Base-by-base conservation (phyloP, 805 yeast genomes). In the Dipodascus geniculatus region DNA sequence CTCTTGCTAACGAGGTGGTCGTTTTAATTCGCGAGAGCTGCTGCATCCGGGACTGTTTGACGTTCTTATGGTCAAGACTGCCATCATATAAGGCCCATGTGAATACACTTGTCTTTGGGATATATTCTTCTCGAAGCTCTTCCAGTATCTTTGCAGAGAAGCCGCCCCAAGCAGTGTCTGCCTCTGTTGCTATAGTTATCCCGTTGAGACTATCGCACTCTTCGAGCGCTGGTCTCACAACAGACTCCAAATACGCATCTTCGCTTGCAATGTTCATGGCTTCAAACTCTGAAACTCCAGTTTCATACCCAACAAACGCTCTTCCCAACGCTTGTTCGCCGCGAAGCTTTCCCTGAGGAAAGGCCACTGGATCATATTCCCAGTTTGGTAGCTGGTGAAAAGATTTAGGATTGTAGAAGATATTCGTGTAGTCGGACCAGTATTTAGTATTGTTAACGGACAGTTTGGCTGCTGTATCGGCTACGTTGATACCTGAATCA, bases 131-230 rank as follows among this genome's bases (percentile, higher is more conserved):
- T 53, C 78, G 72, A 19, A 89, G 51, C 4, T 74, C 76, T n/a
- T 68, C 61, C 22, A 89, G 55, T 57, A 81, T 58, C 49, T 74
- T 73, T 44, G 69, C 65, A 2, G 86, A 67, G 60, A 85, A 80
- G 0, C 96, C 96, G 50, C 88, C 84, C 98, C 98, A 91, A 0
- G 84, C 85, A 22, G 80, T 74, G 63, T 87, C 95, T 2, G 83
- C 59, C 52, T 89, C 96, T 0, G 85, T 77, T 1, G 82, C 62
- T 0, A 87, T 51, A 59, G 85, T 85, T 8, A 93, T 55, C 0
- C 96, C 96, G 53, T 76, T 78, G 19, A 90, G 63, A 23, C 72
- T 66, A 65, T 93, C 97, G 64, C 93, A 82, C 56, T 79, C 76
- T 63, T 91, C 99, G 14, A 93, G 63, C 44, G 77, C 68, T 1